phyloP scores from a whole-genome alignment of 2,329 filamentous ascomycete genomes.

The Diaporthe citriasiana region DNA sequence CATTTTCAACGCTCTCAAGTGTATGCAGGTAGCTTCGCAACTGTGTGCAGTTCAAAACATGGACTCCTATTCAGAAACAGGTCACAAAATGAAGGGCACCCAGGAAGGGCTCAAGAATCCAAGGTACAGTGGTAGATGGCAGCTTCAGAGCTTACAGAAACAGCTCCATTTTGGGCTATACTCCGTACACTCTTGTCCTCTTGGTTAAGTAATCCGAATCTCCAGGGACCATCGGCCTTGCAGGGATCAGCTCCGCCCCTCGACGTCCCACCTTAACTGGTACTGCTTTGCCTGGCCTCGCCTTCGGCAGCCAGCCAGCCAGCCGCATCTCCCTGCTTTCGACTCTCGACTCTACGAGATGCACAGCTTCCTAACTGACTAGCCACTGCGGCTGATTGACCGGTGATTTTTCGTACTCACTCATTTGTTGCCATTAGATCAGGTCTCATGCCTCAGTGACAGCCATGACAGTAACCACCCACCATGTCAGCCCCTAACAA shows the following conservation, averaged over 20 bases:
- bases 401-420: neutral
- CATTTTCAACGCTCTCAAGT: neutral
- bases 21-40: too few species aligned
- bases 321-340: neutral
- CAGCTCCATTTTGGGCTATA: neutral
- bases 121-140: neutral
- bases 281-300: neutral
- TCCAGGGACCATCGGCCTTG: neutral
- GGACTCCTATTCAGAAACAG: neutral
- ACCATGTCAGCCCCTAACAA: conserved; percentile 65
- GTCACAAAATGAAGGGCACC: neutral
- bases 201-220: neutral
- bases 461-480: conserved; percentile 37
- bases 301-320: neutral
- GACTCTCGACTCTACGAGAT: neutral
- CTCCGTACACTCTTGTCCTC: too few species aligned
- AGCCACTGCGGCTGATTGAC: conserved; percentile 6
- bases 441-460: neutral
- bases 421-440: neutral
- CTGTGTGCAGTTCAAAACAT: neutral
- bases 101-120: neutral
- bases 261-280: neutral
- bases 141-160: neutral
- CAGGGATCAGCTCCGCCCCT: conserved; percentile 24
- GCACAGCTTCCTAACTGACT: neutral